These are phyloP conservation scores for Fusarium sp. DNA, from an alignment of 2,329 filamentous ascomycete genomes.

Conservation along the genomic window DNA sequence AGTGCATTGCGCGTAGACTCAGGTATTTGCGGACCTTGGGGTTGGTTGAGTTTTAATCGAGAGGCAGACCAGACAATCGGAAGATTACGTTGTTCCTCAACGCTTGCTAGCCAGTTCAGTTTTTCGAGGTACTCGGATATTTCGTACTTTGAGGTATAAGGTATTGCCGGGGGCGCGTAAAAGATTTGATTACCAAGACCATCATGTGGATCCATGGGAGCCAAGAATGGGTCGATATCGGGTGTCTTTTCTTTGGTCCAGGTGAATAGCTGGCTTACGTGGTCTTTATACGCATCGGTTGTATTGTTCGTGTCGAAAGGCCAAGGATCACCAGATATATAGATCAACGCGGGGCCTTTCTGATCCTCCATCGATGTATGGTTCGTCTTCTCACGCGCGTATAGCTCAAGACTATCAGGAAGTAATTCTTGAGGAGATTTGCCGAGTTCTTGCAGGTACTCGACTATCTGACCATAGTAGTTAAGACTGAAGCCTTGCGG, in stretches of 20 bases:
- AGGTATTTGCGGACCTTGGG: too few relatives aligned
- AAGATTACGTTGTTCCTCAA: conserved; percentile 7
- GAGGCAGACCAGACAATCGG: conserved; percentile 24
- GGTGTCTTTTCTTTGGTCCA: conserved; percentile 14
- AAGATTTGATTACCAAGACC: conserved; percentile 45
- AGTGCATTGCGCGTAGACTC: conserved; percentile 44
- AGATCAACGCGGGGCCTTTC: conserved; percentile 30
- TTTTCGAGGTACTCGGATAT: too few relatives aligned
- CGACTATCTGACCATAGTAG: conserved; percentile 2
- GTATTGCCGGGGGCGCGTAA: conserved; percentile 33
- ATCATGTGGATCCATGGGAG: conserved; percentile 36
- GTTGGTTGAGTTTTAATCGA: background rate
- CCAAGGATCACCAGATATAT: conserved; percentile 36
- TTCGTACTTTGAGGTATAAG: background rate
- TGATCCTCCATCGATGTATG: conserved; percentile 17
- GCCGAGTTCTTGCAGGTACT: too few relatives aligned
- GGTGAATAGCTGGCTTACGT: conserved; percentile 17
- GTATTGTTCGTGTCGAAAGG: background rate
- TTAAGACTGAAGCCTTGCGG: background rate
- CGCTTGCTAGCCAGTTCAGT: conserved; percentile 9
- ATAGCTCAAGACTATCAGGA: conserved; percentile 19
- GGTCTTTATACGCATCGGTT: background rate
- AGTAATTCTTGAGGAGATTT: too few relatives aligned
- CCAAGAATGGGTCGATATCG: background rate
- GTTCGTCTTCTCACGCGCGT: conserved; percentile 14